Percentiles rank a stretch among this genome's conserved stretches.
Conservation (phyloP, 1,139 yeast genomes). For the Yamadazyma kanchanaburiensis region DNA sequence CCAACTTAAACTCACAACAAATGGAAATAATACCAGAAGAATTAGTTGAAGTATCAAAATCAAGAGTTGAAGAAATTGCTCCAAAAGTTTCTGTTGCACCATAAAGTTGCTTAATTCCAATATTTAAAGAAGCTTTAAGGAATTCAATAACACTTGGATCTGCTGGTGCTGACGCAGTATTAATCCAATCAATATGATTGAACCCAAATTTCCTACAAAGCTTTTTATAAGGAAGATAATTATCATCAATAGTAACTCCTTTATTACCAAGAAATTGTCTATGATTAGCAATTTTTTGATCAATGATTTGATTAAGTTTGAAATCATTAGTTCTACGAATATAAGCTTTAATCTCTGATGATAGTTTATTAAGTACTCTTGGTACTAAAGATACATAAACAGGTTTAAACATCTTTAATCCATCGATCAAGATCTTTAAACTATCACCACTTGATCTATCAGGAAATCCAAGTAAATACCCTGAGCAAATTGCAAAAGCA, state of each 20-base stretch:
- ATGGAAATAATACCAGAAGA: constrained; percentile 30
- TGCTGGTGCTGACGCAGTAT: constrained; percentile 37
- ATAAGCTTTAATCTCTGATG: constrained; percentile 37
- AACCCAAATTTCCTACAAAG: constrained; percentile 29
- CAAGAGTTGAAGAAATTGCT: constrained; percentile 25
- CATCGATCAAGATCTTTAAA: constrained; percentile 20
- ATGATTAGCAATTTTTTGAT: constrained; percentile 24
- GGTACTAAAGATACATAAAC: constrained; percentile 34
- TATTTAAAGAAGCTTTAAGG: constrained; percentile 29
- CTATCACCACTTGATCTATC: constrained; percentile 20
- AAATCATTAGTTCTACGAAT: constrained; percentile 18
- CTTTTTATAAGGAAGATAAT: constrained; percentile 20
- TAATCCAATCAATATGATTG: constrained; percentile 20
- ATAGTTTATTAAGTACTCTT: constrained; percentile 27
- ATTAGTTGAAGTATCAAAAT: constrained; percentile 31
- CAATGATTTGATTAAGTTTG: constrained; percentile 17
- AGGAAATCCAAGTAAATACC: constrained; percentile 42
- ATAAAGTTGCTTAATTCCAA: constrained; percentile 35
- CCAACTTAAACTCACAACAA: constrained; percentile 24
- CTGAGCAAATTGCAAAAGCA: constrained; percentile 28
- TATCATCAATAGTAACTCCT: constrained; percentile 23
- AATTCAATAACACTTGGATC: constrained; percentile 28
- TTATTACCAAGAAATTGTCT: constrained; percentile 21
- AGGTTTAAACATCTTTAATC: constrained; percentile 28
- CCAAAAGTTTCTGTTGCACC: constrained; percentile 39